Percentiles rank a stretch among this genome's conserved stretches.
These are phyloP conservation scores for Clarireedia hainanense DNA, from an alignment of 2,329 filamentous ascomycete genomes.

Conservation along the genomic window DNA sequence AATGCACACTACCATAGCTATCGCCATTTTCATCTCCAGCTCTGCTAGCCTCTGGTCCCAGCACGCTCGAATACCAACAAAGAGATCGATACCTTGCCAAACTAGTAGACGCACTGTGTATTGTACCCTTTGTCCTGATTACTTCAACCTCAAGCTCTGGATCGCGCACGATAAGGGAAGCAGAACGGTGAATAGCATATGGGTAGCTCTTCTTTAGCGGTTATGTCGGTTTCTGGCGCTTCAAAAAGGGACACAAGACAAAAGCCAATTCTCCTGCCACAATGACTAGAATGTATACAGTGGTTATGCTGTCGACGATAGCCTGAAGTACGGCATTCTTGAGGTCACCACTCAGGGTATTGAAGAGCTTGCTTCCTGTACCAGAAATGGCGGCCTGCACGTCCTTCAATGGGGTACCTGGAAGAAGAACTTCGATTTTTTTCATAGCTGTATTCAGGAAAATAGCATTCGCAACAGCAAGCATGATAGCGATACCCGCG, in stretches of 20 bases:
- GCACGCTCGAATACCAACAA: not conserved
- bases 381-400: constrained; percentile 21
- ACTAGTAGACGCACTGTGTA: not conserved
- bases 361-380: constrained; percentile 4
- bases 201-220: not conserved
- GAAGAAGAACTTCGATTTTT: constrained; percentile 21
- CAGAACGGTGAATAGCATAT: not conserved
- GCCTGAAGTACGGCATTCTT: constrained; percentile 19
- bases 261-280: constrained; percentile 24
- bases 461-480: constrained; percentile 29
- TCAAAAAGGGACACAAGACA: constrained; percentile 4
- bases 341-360: not conserved
- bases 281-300: constrained; percentile 28
- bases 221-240: not conserved
- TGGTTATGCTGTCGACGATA: constrained; percentile 25
- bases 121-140: not conserved
- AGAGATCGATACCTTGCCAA: not conserved
- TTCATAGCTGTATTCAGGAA: constrained; percentile 29
- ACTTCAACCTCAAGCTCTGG: not conserved
- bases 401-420: constrained; percentile 13
- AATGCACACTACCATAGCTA: not conserved
- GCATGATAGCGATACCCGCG: constrained; percentile 27
- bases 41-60: not conserved
- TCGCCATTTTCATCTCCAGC: not conserved
- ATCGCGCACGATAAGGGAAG: not conserved